Base-by-base conservation (phyloP, 78 protist genomes). In the Dictyostelium brefeldianum region DNA sequence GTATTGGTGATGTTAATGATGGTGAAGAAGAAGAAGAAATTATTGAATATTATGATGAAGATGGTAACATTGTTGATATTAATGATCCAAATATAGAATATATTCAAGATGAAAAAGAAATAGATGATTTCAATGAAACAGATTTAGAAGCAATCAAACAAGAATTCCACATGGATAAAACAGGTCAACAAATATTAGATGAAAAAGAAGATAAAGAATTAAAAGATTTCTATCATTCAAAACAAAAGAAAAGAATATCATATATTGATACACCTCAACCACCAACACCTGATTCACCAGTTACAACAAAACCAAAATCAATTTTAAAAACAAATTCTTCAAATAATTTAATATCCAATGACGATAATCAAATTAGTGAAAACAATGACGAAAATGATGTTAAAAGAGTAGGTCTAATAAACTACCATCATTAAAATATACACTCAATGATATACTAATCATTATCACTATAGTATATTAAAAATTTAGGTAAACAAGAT, bases 1-100 rank as follows among this genome's bases (percentile, higher is more conserved):
- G n/a, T n/a, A n/a, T n/a, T n/a, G 83, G 56, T 56, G 83, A 56
- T 8, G 51, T 43, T 10, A 27, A 29, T 0, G 20, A 77, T 48
- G n/a, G 54, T 14, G 69, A 53, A 2, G 70, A 78, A 31, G 69
- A 36, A 17, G 46, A 47, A 25, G 59, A 48, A 47, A 31, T 50
- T n/a, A 4, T n/a, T 29, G 92, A 85, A 31, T 85, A 85, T 36
- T 85, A 85, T 75, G 92, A 85, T 50, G 92, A 85, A 64, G 46
- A 77, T 64, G 92, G 92, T 10, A 85, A 84, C 50, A 22, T 79
- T 27, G 78, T 85, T 11, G 92, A 85, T 25, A 54, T 85, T 7
- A 51, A 59, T 71, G 90, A 82, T 56, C 77, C 69, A 64, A 64
- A 77, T 31, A 67, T 47, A 46, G 83, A 70, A 53, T 53, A 85